Evolutionary conservation across 2,329 filamentous ascomycete species (phyloP), one percentile per base, ranked within the genome.

Genomic region (Akanthomyces uredinophilus): DNA sequence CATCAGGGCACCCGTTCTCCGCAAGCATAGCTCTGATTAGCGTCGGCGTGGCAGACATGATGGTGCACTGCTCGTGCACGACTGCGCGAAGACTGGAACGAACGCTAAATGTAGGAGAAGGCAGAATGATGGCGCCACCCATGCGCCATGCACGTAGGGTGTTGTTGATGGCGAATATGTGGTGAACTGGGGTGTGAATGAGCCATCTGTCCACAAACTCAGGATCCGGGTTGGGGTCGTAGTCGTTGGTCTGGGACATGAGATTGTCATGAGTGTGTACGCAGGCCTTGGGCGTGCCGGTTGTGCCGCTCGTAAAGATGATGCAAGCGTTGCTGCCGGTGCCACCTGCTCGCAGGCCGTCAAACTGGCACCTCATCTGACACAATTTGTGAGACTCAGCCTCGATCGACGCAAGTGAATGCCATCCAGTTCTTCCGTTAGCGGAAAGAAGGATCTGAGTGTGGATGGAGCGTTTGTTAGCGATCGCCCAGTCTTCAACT

Each of bases 261-360:
- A 78, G 61, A 61, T 78, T 79, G 35, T 69, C 65, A 65, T 74
- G 72, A 6, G 75, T 77, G 63, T 79, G 74, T 16, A 72, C 71
- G 62, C 78, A 80, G 53, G 74, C 78, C 65, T 82, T 82, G 5
- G 79, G 78, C 0, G 74, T 67, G 6, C 77, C 78, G 0, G 78
- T 81, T n/a, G 79, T 82, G 22, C 79, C 79, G 65, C 78, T 81
- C 22, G 79, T 81, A 68, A 81, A 81, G 37, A 81, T 70, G 53
- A 81, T 74, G 47, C 80, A 70, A 5, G 74, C 73, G 7, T 67
- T 71, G 54, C 68, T 37, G 67, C 58, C 16, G 54, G 27, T 11
- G 62, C 43, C 16, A 14, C 20, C 39, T 39, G 52, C 46, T 52
- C 60, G 39, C 5, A 62, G 44, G 58, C 27, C 29, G 41, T 61